A percentile compares a stretch with the other conserved stretches of the same genome.
Evolutionary conservation across 371 early-diverging fungal species (phyloP).

Genomic region (Pancytospora philotis): DNA sequence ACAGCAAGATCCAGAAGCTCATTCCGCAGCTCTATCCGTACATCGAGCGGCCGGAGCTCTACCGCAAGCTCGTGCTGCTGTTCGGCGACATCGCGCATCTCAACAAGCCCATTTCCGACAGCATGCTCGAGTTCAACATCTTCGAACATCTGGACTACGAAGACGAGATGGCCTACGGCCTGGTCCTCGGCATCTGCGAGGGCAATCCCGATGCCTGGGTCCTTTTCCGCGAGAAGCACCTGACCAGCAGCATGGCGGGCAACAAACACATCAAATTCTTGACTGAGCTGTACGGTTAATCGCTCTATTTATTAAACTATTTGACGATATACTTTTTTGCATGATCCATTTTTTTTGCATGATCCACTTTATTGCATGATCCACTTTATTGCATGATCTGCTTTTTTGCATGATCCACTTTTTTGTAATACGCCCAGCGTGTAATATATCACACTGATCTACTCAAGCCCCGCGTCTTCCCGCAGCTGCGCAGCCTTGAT

Average conservation of each 20-base stretch:
- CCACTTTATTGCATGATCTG: no score
- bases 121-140: not conserved
- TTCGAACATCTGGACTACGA: slow-evolving; percentile 10
- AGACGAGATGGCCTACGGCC: not conserved
- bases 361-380: no score
- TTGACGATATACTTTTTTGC: no score
- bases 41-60: slow-evolving; percentile 4
- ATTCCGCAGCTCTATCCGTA: slow-evolving; percentile 14
- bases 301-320: no score
- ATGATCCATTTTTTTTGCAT: no score
- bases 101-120: not conserved
- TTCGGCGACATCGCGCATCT: slow-evolving; percentile 20
- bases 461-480: slow-evolving; percentile 50
- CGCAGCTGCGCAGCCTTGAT: slow-evolving; percentile 43
- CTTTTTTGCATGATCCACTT: no score
- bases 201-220: slow-evolving; percentile 6
- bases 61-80: slow-evolving; percentile 2
- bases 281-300: no score
- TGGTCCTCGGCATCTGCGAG: slow-evolving; percentile 21
- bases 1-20: slow-evolving; percentile 1
- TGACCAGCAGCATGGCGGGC: not conserved
- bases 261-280: not conserved
- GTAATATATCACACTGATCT: no score
- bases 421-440: no score
- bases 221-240: slow-evolving; percentile 7